Base-by-base conservation (phyloP, 2,329 filamentous ascomycete genomes). In the Penicillium verrucosum region DNA sequence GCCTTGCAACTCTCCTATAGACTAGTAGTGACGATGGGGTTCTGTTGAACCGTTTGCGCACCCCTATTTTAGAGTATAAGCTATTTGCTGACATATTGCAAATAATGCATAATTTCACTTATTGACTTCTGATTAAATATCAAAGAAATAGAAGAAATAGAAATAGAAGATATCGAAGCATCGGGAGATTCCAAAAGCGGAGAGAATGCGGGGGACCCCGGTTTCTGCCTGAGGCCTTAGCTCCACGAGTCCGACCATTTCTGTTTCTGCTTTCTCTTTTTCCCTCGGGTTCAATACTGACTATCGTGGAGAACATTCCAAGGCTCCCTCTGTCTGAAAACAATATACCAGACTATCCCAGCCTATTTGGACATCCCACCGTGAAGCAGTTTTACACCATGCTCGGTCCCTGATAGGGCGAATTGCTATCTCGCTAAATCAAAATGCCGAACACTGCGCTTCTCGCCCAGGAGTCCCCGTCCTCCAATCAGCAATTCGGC, bases 381-480 rank as follows among this genome's bases (percentile, higher is more conserved):
- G 56, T 47, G 36, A 42, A 34, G 52, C 36, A 32, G 46, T 27
- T 34, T 36, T 55, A 54, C 58, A 54, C 56, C 56, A 65, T 64
- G 63, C 61, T 59, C 62, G 60, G 63, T 56, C 58, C 54, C 60
- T 63, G 61, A 59, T 64, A 64, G 51, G 43, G 53, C 51, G 40
- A 51, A 46, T 54, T 48, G 51, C 50, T 43, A 52, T 57, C 67
- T 72, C 69, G 69, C 70, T 66, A 63, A 59, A 68, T 62, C 65
- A 70, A 67, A 60, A 73, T 71, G 70, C 65, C 70, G 68, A 74
- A 73, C 67, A 43, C 64, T 62, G 58, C 60, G 57, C 44, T 63
- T 58, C 58, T 60, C 47, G 54, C 60, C 30, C 66, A 62, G 40
- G 64, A 65, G 48, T 58, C 63, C 60, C 60, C 60, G 37, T 61